Conservation (phyloP, 352 stramenopile genomes). For the Hyaloperonospora brassicae region DNA sequence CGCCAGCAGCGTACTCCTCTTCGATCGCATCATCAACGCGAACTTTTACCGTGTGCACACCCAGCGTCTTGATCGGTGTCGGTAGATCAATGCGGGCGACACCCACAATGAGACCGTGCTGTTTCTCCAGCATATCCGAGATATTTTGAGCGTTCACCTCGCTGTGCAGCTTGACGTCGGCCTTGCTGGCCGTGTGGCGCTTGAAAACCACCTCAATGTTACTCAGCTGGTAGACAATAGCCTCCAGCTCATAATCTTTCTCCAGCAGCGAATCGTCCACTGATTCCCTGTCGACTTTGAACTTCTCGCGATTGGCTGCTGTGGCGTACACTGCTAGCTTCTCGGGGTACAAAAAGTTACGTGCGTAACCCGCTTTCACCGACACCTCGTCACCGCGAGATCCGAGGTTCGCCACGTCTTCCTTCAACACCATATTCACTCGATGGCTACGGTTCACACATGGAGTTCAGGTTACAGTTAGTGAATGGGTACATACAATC, state of each 20-base stretch:
- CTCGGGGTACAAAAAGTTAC: conserved; percentile 91
- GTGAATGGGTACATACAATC: not conserved
- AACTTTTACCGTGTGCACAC: conserved; percentile 73
- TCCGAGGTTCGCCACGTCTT: conserved; percentile 75
- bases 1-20: conserved; percentile 46
- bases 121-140: conserved; percentile 79
- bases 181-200: conserved; percentile 59
- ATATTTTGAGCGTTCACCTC: conserved; percentile 76
- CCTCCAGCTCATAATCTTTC: conserved; percentile 56
- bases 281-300: conserved; percentile 61
- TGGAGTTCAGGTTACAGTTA: conserved; percentile 2
- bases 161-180: conserved; percentile 55
- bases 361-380: conserved; percentile 90
- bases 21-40: conserved; percentile 74
- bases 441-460: conserved; percentile 31
- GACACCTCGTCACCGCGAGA: conserved; percentile 87
- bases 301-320: conserved; percentile 81
- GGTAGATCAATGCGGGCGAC: conserved; percentile 68
- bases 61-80: conserved; percentile 70
- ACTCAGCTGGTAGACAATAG: conserved; percentile 51
- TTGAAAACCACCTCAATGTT: conserved; percentile 69
- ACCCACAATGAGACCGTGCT: conserved; percentile 73
- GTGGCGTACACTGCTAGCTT: conserved; percentile 93
- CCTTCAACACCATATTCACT: conserved; percentile 81
- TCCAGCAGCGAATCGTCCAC: conserved; percentile 39